A percentile compares a stretch with the other conserved stretches of the same genome.
Conservation (phyloP, 495 filamentous ascomycete genomes). For the Penicillium robsamsonii region DNA sequence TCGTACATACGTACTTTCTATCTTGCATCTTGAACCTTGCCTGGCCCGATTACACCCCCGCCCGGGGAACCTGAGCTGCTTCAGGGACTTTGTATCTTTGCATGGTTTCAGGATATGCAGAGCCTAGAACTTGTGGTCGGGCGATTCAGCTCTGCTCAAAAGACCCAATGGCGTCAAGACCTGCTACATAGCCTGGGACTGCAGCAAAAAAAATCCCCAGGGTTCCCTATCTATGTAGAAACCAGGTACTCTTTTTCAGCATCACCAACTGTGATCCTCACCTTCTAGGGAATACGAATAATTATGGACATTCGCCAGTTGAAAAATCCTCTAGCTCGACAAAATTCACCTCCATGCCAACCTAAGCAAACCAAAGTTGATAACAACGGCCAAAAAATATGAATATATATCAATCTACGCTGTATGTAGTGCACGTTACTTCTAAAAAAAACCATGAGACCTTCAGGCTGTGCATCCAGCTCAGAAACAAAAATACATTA, state of each 20-base stretch:
- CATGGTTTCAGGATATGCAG: slow-evolving; percentile 1
- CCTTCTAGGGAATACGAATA: not conserved
- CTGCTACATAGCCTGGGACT: not conserved
- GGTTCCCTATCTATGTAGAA: not conserved
- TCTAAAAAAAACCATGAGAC: not conserved
- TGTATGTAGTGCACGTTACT: slow-evolving; percentile 6
- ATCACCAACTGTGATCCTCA: not conserved
- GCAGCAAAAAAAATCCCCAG: not conserved
- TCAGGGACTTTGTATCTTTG: not conserved
- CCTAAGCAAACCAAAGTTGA: not conserved
- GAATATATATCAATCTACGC: not conserved
- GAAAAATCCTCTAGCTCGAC: not conserved
- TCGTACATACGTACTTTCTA: not conserved
- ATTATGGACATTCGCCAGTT: not conserved
- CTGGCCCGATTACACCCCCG: not conserved
- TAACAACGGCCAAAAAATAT: not conserved
- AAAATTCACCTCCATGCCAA: not conserved
- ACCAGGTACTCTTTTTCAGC: not conserved
- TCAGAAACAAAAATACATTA: slow-evolving; percentile 2
- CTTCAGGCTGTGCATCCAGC: slow-evolving; percentile 9
- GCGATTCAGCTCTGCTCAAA: not conserved
- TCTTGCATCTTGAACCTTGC: slow-evolving; percentile 6
- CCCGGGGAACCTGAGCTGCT: slow-evolving; percentile 1
- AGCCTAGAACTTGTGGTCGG: not conserved
- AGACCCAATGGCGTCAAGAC: not conserved